Percentiles rank a stretch among this genome's conserved stretches.
Evolutionary conservation across 2,329 filamentous ascomycete genomes (phyloP).

Genomic region (Knoxdaviesia capensis): DNA sequence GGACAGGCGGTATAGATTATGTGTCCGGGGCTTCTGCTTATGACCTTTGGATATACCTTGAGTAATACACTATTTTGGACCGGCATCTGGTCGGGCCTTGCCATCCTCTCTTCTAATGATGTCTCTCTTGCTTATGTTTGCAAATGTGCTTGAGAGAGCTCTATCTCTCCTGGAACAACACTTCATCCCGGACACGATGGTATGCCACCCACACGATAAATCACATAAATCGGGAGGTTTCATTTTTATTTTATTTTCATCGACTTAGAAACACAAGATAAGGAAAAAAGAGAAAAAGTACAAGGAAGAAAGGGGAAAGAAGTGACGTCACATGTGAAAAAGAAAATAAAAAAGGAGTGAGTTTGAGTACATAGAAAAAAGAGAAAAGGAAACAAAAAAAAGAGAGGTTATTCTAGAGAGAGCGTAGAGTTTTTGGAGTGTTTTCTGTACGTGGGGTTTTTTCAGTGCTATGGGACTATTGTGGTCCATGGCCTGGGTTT

Average conservation of each 20-base stretch:
- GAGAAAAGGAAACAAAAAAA: slow-evolving; percentile 1
- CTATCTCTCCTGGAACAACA: too few species aligned
- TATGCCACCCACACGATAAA: neutral
- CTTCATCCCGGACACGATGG: neutral
- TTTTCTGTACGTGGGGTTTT: too few species aligned
- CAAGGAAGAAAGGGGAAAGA: neutral
- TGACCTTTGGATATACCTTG: too few species aligned
- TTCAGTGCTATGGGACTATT: too few species aligned
- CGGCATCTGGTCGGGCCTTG: too few species aligned
- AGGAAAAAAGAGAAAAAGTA: neutral
- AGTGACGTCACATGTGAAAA: neutral
- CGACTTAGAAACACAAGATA: neutral
- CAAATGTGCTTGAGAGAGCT: neutral
- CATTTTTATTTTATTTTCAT: neutral
- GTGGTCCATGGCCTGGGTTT: too few species aligned
- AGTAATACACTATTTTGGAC: too few species aligned
- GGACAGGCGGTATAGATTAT: too few species aligned
- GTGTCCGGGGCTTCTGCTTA: too few species aligned
- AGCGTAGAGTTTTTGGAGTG: neutral
- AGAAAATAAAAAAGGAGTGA: neutral
- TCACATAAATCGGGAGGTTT: neutral
- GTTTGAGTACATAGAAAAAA: neutral
- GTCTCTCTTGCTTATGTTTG: neutral
- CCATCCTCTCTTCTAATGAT: too few species aligned
- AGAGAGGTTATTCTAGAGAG: slow-evolving; percentile 2